Percentiles rank a stretch among this genome's conserved stretches.
These are phyloP conservation scores for Picea sitchensis DNA, from an alignment of 75 land plant genomes.

Conservation along the genomic window DNA sequence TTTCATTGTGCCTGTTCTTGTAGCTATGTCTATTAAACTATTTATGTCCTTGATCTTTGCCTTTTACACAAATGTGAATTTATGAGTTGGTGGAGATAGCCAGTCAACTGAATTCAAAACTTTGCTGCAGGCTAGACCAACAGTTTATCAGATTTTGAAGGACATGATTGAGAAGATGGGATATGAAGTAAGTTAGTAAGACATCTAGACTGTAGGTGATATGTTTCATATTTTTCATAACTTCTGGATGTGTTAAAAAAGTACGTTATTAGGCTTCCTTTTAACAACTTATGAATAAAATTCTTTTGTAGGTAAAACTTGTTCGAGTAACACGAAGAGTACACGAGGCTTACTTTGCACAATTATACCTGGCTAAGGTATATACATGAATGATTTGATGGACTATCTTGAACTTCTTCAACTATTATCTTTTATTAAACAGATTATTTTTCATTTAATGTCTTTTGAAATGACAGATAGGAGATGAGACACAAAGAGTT, in stretches of 20 bases:
- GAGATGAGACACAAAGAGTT: slow-evolving; percentile 46
- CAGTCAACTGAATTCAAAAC: background rate
- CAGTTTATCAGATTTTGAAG: slow-evolving; percentile 77
- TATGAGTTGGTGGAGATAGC: background rate
- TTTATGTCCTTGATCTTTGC: background rate
- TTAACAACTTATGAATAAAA: slow-evolving; percentile 12
- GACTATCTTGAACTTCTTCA: background rate
- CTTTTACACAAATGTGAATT: background rate
- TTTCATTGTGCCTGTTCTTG: background rate
- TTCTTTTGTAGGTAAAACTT: slow-evolving; percentile 55
- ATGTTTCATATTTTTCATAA: background rate
- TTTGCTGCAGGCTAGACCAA: slow-evolving; percentile 75
- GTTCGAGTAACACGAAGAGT: slow-evolving; percentile 90
- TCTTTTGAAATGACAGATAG: slow-evolving; percentile 35
- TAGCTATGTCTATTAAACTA: slow-evolving; percentile 1
- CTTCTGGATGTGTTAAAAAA: too few relatives aligned
- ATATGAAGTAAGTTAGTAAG: slow-evolving; percentile 49
- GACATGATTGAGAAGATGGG: slow-evolving; percentile 92
- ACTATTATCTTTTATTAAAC: background rate
- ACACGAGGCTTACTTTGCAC: slow-evolving; percentile 85
- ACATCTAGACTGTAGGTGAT: background rate
- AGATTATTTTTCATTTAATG: slow-evolving; percentile 1
- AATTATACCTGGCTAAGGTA: slow-evolving; percentile 73
- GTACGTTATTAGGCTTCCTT: background rate
- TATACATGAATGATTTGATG: background rate